Conservation (phyloP, 352 stramenopile species). For the Phytophthora melonis region DNA sequence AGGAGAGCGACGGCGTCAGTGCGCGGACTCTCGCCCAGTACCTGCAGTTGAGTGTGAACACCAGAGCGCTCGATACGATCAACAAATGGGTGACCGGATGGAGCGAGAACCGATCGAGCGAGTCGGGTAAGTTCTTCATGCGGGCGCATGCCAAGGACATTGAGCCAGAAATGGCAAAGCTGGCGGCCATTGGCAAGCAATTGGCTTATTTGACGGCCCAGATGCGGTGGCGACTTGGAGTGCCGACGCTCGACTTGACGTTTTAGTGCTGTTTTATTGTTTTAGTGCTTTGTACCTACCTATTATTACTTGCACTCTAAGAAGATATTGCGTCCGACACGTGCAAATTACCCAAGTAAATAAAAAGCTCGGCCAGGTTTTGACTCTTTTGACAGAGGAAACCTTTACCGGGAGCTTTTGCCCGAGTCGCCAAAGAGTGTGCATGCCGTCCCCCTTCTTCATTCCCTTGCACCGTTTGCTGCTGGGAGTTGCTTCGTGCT, state of each 20-base stretch:
- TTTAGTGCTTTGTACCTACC: no score
- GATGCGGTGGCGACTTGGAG: slow-evolving; percentile 28
- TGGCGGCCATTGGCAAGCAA: slow-evolving; percentile 5
- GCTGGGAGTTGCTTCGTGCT: background rate
- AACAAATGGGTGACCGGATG: slow-evolving; percentile 18
- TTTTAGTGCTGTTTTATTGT: slow-evolving; percentile 9
- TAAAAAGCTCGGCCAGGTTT: no score
- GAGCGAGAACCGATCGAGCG: slow-evolving; percentile 13
- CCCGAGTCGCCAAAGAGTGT: background rate
- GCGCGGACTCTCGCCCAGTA: background rate
- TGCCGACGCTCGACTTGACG: slow-evolving; percentile 1
- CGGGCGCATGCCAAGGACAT: slow-evolving; percentile 20
- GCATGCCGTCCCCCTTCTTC: background rate
- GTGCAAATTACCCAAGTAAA: no score
- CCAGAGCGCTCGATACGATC: slow-evolving; percentile 22
- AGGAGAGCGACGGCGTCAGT: slow-evolving; percentile 4
- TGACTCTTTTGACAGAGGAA: no score
- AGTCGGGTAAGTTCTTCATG: slow-evolving; percentile 37
- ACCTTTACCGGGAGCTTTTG: background rate
- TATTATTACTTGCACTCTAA: no score
- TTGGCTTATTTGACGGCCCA: slow-evolving; percentile 15
- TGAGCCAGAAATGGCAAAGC: slow-evolving; percentile 11
- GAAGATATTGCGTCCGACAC: no score
- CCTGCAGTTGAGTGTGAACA: slow-evolving; percentile 16
- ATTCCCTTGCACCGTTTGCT: slow-evolving; percentile 7